Percentiles rank a stretch among this genome's conserved stretches.
These are phyloP conservation scores for Prunella vulgaris DNA, from an alignment of 257 asterid genomes.

Conservation along the genomic window DNA sequence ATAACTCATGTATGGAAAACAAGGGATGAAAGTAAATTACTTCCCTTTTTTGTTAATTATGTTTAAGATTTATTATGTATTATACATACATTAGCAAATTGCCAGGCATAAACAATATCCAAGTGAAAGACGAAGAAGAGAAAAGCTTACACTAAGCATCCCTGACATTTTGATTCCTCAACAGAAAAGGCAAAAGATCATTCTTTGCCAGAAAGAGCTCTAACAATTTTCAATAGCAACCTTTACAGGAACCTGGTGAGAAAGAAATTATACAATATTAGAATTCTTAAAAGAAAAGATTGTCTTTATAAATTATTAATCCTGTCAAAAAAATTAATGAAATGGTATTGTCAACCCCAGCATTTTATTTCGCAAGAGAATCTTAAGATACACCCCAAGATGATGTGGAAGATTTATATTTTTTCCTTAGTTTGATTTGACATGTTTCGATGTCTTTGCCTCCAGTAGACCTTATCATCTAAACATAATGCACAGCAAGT, in stretches of 20 bases:
- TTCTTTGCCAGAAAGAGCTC: conserved; percentile 26
- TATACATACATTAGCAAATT: conserved; percentile 2
- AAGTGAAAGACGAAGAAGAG: conserved; percentile 13
- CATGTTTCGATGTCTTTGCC: not conserved
- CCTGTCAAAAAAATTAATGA: not conserved
- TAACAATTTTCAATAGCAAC: conserved; percentile 1
- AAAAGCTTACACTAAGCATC: conserved; percentile 40
- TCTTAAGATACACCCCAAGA: not conserved
- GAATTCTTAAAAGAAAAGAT: not conserved
- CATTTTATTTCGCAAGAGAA: not conserved
- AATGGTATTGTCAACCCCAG: not conserved
- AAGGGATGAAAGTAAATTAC: not conserved
- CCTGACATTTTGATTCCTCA: conserved; percentile 46
- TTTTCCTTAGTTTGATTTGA: not conserved
- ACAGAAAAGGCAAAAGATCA: conserved; percentile 25
- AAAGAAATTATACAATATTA: conserved; percentile 7
- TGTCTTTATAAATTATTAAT: not conserved
- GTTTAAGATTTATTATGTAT: not conserved
- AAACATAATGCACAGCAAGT: not conserved
- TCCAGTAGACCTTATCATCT: not conserved
- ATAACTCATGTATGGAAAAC: not conserved
- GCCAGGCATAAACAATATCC: conserved; percentile 2
- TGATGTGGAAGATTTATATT: not conserved
- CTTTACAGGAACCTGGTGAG: conserved; percentile 23
- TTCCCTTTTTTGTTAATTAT: not conserved